These are phyloP conservation scores for Neurospora sp. DNA, from an alignment of 2,329 filamentous ascomycete species.

Conservation along the genomic window DNA sequence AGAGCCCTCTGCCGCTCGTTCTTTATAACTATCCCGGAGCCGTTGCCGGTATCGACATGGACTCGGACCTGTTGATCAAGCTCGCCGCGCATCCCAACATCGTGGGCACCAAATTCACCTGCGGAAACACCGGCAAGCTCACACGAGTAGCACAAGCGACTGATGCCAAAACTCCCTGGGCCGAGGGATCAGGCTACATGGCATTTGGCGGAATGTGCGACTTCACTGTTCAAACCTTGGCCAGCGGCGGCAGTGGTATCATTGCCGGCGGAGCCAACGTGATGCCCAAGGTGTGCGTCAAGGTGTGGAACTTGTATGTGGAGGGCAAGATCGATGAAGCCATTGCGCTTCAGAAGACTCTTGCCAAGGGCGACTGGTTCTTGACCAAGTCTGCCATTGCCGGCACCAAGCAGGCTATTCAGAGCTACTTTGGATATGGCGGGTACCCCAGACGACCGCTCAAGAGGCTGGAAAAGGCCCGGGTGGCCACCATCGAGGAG, in stretches of 20 bases:
- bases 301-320: conserved; percentile 66
- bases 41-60: conserved; percentile 79
- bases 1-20: conserved; percentile 65
- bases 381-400: conserved; percentile 75
- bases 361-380: conserved; percentile 73
- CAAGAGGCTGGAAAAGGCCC: conserved; percentile 52
- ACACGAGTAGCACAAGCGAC: conserved; percentile 69
- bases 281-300: conserved; percentile 71
- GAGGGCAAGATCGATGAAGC: conserved; percentile 69
- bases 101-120: conserved; percentile 84
- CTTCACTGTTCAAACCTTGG: conserved; percentile 74
- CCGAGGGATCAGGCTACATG: conserved; percentile 60
- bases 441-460: conserved; percentile 65
- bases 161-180: conserved; percentile 56
- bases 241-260: conserved; percentile 71
- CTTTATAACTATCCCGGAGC: conserved; percentile 90
- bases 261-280: conserved; percentile 82
- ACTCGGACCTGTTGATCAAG: conserved; percentile 75
- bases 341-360: conserved; percentile 63
- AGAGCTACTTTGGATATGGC: conserved; percentile 75
- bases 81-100: conserved; percentile 76
- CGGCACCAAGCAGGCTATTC: conserved; percentile 76
- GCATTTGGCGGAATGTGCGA: conserved; percentile 83
- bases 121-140: conserved; percentile 81
- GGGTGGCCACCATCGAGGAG: conserved; percentile 41